These are phyloP conservation scores for Actinomortierella wolfii DNA, from an alignment of 371 early-diverging fungal genomes.

Conservation along the genomic window DNA sequence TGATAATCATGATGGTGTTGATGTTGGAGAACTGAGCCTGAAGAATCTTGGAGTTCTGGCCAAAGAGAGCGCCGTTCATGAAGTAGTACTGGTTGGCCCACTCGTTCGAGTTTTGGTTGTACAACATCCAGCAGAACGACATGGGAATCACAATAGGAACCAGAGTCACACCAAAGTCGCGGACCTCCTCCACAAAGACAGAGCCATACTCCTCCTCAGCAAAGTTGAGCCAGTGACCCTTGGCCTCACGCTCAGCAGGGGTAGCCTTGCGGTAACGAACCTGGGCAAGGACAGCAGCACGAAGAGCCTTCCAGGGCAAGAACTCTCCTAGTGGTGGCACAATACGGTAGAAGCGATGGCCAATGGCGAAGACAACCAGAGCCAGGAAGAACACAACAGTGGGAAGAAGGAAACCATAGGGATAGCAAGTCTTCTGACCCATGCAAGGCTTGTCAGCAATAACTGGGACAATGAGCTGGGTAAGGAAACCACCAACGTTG, in stretches of 20 bases:
- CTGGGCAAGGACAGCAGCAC: conserved; percentile 24
- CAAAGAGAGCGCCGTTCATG: conserved; percentile 48
- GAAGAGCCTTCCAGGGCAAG: conserved; percentile 50
- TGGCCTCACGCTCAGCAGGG: conserved; percentile 30
- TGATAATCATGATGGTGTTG: conserved; percentile 54
- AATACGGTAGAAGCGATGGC: conserved; percentile 57
- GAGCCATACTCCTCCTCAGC: conserved; percentile 44
- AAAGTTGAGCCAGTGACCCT: conserved; percentile 44
- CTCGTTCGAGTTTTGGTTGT: conserved; percentile 57
- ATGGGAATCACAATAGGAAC: conserved; percentile 50
- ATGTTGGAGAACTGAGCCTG: conserved; percentile 22
- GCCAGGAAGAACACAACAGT: conserved; percentile 49
- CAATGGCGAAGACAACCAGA: conserved; percentile 50
- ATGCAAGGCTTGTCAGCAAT: conserved; percentile 19
- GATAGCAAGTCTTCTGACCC: conserved; percentile 14
- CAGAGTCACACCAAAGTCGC: conserved; percentile 51
- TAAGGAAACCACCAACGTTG: conserved; percentile 13
- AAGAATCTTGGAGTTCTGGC: conserved; percentile 23
- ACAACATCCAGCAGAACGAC: conserved; percentile 63
- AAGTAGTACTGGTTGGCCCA: conserved; percentile 48
- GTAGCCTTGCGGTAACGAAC: conserved; percentile 14
- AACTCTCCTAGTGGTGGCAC: conserved; percentile 60
- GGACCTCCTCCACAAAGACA: conserved; percentile 50
- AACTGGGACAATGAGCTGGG: conserved; percentile 23
- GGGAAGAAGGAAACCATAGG: conserved; percentile 24